Conservation (phyloP, 2,329 filamentous ascomycete genomes). For the Biscogniauxia marginata region DNA sequence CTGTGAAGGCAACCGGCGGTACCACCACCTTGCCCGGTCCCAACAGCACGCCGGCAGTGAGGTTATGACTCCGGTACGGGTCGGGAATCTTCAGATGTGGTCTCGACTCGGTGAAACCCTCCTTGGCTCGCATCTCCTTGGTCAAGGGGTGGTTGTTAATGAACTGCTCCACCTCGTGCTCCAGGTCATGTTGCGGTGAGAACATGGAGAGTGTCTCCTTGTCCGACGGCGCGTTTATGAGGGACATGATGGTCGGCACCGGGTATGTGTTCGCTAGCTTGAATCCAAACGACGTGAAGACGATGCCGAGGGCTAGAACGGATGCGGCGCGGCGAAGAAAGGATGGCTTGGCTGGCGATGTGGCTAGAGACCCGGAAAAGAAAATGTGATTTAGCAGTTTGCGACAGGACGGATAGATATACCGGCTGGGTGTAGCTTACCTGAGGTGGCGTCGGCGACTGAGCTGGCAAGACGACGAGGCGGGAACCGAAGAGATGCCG, state of each 20-base stretch:
- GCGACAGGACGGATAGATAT: not conserved
- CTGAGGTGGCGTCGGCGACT: slow-evolving; percentile 10
- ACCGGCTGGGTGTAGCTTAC: slow-evolving; percentile 12
- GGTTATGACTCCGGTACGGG: slow-evolving; percentile 66
- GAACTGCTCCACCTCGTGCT: slow-evolving; percentile 64
- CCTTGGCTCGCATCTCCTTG: slow-evolving; percentile 62
- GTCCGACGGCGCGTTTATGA: slow-evolving; percentile 58
- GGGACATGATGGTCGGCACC: slow-evolving; percentile 45
- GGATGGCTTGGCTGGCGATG: slow-evolving; percentile 32
- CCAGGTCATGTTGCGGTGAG: slow-evolving; percentile 53
- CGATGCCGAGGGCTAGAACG: slow-evolving; percentile 45
- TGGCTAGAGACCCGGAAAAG: slow-evolving; percentile 7
- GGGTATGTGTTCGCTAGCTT: slow-evolving; percentile 55
- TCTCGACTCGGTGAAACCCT: slow-evolving; percentile 70
- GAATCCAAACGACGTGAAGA: slow-evolving; percentile 53
- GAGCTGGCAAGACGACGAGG: slow-evolving; percentile 23
- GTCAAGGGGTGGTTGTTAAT: slow-evolving; percentile 77
- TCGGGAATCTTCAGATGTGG: slow-evolving; percentile 85
- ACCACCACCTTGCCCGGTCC: slow-evolving; percentile 76
- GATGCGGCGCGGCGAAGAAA: slow-evolving; percentile 45
- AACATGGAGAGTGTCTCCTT: slow-evolving; percentile 71
- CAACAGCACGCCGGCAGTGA: slow-evolving; percentile 78
- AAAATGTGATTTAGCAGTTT: slow-evolving; percentile 2
- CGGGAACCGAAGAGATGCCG: slow-evolving; percentile 9
- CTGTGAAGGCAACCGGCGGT: slow-evolving; percentile 75